A percentile compares a stretch with the other conserved stretches of the same genome.
Conservation (phyloP, 2,329 filamentous ascomycete genomes). For the Verticillium tricorpus region DNA sequence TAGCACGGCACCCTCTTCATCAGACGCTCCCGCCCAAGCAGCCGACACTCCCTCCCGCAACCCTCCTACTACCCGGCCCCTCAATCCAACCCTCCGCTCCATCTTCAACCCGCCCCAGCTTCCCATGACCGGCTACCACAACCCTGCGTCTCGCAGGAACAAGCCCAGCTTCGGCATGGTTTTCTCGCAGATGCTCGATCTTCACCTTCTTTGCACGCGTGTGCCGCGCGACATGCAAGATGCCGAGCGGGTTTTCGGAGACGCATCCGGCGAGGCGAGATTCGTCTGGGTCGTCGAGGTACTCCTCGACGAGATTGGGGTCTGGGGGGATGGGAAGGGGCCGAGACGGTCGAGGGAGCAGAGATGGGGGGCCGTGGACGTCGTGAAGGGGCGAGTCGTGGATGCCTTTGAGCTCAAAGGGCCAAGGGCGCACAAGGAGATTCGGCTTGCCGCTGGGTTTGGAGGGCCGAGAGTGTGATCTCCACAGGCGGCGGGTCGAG, state of each 20-base stretch:
- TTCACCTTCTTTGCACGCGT: conserved; percentile 48
- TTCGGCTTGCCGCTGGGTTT: conserved; percentile 26
- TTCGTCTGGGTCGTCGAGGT: conserved; percentile 45
- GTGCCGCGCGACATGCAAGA: conserved; percentile 27
- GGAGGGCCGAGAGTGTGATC: conserved; percentile 32
- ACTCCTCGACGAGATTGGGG: conserved; percentile 44
- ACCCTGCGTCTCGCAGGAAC: conserved; percentile 22
- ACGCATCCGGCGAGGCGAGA: conserved; percentile 9
- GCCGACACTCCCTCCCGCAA: conserved; percentile 2
- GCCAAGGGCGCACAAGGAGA: conserved; percentile 12
- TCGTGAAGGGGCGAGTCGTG: conserved; percentile 32
- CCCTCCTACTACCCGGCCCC: conserved; percentile 11
- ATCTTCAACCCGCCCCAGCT: conserved; percentile 37
- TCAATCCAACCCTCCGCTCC: conserved; percentile 44
- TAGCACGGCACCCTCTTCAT: conserved; percentile 30
- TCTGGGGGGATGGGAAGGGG: conserved; percentile 29
- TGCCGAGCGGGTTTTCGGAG: conserved; percentile 4
- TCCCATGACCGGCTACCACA: conserved; percentile 14
- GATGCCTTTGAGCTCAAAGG: conserved; percentile 27
- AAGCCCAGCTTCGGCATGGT: conserved; percentile 50
- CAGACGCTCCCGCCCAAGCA: neutral
- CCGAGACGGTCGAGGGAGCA: conserved; percentile 40
- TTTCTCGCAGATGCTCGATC: conserved; percentile 49
- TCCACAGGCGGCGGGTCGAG: conserved; percentile 43
- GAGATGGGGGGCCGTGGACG: conserved; percentile 46